Conservation (phyloP, 2,329 filamentous ascomycete species). For the Samsoniella hepiali region DNA sequence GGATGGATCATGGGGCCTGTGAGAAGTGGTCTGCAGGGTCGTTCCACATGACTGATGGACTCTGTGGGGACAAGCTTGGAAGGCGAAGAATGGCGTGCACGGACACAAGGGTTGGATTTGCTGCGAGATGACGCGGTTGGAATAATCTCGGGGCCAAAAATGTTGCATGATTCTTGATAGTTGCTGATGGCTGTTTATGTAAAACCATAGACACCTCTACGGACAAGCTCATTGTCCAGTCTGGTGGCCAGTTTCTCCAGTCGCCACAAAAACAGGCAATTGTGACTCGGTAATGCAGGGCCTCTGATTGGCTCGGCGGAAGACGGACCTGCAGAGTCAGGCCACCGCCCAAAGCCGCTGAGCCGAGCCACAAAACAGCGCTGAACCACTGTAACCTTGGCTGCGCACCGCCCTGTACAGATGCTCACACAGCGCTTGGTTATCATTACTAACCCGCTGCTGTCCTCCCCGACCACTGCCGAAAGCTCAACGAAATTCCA, state of each 20-base stretch:
- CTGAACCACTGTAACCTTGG: not conserved
- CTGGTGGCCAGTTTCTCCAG: not conserved
- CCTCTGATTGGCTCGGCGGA: conserved; percentile 37
- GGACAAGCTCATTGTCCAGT: not conserved
- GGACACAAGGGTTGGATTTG: not conserved
- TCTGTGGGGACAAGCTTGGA: not conserved
- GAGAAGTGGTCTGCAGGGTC: conserved; percentile 10
- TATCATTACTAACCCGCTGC: conserved; percentile 15
- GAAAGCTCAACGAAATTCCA: conserved; percentile 1
- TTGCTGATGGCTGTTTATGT: not conserved
- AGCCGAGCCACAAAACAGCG: conserved; percentile 23
- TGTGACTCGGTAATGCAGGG: conserved; percentile 30
- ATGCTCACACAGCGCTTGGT: not conserved
- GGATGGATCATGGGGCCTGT: not conserved
- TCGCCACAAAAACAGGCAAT: conserved; percentile 14
- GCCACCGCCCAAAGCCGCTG: conserved; percentile 30
- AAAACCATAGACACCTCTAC: not conserved
- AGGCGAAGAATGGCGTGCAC: not conserved
- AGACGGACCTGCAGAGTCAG: conserved; percentile 30
- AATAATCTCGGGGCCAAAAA: not conserved
- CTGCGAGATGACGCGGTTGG: not conserved
- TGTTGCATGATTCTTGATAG: not conserved
- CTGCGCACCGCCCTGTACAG: not conserved
- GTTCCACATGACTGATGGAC: not conserved
- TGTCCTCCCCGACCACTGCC: not conserved